Conservation (phyloP, 495 filamentous ascomycete species). For the Echria macrotheca region DNA sequence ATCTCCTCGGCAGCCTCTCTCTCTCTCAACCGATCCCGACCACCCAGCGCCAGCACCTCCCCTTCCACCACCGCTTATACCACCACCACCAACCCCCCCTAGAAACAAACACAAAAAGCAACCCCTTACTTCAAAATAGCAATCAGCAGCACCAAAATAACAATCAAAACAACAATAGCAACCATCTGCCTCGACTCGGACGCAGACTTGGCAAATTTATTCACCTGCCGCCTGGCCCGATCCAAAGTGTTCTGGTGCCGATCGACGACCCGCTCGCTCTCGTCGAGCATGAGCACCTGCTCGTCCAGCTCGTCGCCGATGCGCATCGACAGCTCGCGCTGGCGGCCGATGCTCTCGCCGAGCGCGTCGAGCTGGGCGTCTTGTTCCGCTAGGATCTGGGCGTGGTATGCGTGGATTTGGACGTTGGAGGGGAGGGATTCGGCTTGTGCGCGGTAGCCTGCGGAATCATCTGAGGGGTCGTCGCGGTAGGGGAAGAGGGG, state of each 20-base stretch:
- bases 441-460: conserved; percentile 51
- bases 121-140: conserved; percentile 61
- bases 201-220: conserved; percentile 63
- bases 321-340: conserved; percentile 88
- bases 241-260: conserved; percentile 71
- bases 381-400: conserved; percentile 72
- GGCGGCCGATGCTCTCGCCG: conserved; percentile 79
- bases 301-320: conserved; percentile 94
- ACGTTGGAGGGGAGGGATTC: conserved; percentile 57
- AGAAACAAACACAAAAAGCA: too few relatives aligned
- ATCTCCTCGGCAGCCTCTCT: too few relatives aligned
- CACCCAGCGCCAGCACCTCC: not conserved
- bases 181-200: conserved; percentile 76
- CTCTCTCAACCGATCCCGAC: not conserved
- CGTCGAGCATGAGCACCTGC: conserved; percentile 83
- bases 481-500: conserved; percentile 61
- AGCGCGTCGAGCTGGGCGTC: conserved; percentile 88
- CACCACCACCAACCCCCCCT: not conserved
- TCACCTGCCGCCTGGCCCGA: conserved; percentile 64
- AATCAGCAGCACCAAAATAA: conserved; percentile 73
- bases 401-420: conserved; percentile 83
- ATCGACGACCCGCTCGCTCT: conserved; percentile 76
- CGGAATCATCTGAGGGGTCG: conserved; percentile 39
- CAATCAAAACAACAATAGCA: conserved; percentile 68
- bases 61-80: not conserved